Percentiles rank a stretch among this genome's conserved stretches.
Conservation (phyloP, 2,329 filamentous ascomycete species). For the Aspergillaceae sp. region DNA sequence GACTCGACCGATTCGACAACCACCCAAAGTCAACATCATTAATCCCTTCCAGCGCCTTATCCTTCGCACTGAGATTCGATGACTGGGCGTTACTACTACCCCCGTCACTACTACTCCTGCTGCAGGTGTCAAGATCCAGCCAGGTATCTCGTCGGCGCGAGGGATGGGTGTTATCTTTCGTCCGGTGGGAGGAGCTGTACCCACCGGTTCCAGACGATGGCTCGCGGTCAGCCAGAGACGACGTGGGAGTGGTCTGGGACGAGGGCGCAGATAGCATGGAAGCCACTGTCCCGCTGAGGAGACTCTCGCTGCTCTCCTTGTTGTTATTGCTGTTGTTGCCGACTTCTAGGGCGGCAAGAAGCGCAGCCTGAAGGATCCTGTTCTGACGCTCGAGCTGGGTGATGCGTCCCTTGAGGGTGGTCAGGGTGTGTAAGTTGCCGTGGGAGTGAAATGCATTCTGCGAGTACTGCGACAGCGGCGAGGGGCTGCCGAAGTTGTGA, state of each 20-base stretch:
- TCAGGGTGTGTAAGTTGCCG: slow-evolving; percentile 10
- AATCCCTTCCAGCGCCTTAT: slow-evolving; percentile 25
- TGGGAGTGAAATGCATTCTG: slow-evolving; percentile 14
- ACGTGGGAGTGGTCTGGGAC: slow-evolving; percentile 11
- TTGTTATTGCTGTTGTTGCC: slow-evolving; percentile 10
- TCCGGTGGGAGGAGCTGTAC: neutral
- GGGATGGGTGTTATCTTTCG: neutral
- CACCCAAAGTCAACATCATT: slow-evolving; percentile 26
- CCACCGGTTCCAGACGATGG: neutral
- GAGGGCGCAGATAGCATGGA: slow-evolving; percentile 7
- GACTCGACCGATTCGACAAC: slow-evolving; percentile 16
- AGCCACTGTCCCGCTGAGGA: slow-evolving; percentile 2
- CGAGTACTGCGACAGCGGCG: slow-evolving; percentile 17
- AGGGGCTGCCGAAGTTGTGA: slow-evolving; percentile 10
- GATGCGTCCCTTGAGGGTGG: slow-evolving; percentile 30
- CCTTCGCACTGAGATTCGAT: slow-evolving; percentile 13
- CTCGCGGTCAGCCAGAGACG: slow-evolving; percentile 3
- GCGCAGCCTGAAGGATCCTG: slow-evolving; percentile 34
- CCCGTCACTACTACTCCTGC: slow-evolving; percentile 14
- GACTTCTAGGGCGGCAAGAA: slow-evolving; percentile 32
- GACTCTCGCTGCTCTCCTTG: slow-evolving; percentile 18
- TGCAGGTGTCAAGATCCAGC: slow-evolving; percentile 18
- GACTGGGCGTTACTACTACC: slow-evolving; percentile 15
- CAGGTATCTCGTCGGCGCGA: neutral
- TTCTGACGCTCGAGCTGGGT: slow-evolving; percentile 35